Percentiles rank a stretch among this genome's conserved stretches.
These are phyloP conservation scores for Phytopythium boreale DNA, from an alignment of 352 stramenopile genomes.

Conservation along the genomic window DNA sequence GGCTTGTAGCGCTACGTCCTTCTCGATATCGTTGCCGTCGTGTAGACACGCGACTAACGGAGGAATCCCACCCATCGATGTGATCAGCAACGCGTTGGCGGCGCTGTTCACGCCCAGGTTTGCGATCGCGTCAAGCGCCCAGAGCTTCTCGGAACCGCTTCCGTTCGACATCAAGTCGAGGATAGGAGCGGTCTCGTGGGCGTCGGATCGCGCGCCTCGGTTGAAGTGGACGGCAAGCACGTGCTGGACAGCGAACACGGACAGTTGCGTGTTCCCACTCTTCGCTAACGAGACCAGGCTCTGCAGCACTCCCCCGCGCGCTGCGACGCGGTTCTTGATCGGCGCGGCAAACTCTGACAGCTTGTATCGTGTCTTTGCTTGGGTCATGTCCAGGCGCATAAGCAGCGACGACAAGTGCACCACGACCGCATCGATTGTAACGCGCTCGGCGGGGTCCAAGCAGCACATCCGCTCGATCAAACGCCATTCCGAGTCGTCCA, in stretches of 20 bases:
- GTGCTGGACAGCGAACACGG: background rate
- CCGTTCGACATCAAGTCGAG: background rate
- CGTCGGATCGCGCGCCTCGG: background rate
- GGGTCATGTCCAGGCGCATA: background rate
- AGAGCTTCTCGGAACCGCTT: background rate
- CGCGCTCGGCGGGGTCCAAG: constrained; percentile 1
- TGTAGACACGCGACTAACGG: background rate
- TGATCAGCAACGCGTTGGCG: background rate
- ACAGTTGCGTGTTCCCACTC: background rate
- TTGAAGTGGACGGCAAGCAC: background rate
- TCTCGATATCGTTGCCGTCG: background rate
- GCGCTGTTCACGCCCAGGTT: background rate
- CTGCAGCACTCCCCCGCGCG: background rate
- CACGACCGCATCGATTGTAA: constrained; percentile 7
- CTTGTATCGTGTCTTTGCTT: background rate
- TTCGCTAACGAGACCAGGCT: background rate
- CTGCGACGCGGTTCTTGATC: background rate
- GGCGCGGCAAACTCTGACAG: background rate
- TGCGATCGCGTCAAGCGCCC: background rate
- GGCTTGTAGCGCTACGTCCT: background rate
- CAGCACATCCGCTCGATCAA: constrained; percentile 17
- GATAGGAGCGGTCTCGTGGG: background rate
- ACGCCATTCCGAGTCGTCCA: constrained; percentile 10
- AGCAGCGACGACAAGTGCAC: constrained; percentile 2
- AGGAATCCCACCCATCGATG: background rate